Evolutionary conservation across 108 stramenopile species (phyloP).

Genomic region (Chaetoceros muelleri): DNA sequence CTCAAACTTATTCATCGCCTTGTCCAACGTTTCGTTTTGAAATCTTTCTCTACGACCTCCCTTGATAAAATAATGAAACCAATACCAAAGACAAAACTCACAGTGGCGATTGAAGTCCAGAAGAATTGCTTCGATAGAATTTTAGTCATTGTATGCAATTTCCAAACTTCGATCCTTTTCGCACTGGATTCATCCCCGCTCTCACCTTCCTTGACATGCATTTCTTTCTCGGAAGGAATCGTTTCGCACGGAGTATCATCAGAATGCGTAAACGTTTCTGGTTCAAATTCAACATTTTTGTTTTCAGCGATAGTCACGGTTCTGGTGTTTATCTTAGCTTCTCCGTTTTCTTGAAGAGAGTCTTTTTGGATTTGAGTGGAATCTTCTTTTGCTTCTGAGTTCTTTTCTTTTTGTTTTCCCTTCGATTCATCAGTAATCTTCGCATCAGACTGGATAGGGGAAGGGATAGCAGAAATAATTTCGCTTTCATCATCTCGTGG

Average conservation of each 20-base stretch:
- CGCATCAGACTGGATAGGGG: background rate
- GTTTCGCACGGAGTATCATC: no score
- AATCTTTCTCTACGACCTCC: background rate
- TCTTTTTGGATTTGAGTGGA: background rate
- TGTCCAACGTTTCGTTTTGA: conserved; percentile 1
- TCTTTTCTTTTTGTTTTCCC: conserved; percentile 7
- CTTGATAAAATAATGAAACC: background rate
- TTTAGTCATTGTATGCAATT: background rate
- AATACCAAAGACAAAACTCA: background rate
- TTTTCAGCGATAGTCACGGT: background rate
- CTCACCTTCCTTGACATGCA: background rate
- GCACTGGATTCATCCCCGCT: background rate
- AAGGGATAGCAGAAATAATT: background rate
- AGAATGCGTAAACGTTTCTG: no score
- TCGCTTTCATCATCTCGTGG: conserved; percentile 19
- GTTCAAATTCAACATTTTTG: background rate
- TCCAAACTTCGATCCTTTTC: background rate
- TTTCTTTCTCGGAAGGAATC: background rate
- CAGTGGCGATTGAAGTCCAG: background rate
- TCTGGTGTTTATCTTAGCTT: background rate
- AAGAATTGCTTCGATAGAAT: conserved; percentile 2
- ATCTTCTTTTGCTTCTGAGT: background rate
- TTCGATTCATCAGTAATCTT: conserved; percentile 13
- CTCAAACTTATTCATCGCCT: no score
- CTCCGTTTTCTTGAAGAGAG: background rate